Evolutionary conservation across 1,284 basidiomycete genomes (phyloP), one percentile per base, ranked within the genome.

Genomic region (Apiotrichum gracile): DNA sequence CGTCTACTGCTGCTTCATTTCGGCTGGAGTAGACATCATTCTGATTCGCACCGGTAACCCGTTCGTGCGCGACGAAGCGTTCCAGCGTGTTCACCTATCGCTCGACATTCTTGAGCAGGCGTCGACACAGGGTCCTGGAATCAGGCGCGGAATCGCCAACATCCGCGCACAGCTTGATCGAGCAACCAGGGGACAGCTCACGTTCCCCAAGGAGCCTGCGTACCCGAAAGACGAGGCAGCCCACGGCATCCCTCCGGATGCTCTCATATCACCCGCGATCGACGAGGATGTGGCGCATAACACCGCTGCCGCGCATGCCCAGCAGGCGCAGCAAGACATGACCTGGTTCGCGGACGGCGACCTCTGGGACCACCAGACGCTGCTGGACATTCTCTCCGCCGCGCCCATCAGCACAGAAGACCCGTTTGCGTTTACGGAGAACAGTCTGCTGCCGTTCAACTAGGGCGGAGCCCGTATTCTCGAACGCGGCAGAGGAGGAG

Each of bases 41-140:
- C 41, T 63, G 24, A 51, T 63, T 19, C 59, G 61, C 14, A 55
- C 58, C 1, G 61, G 57, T n/a, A 55, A 59, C 51, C 52, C 51
- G 17, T 42, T 51, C 1, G 54, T 58, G 27, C 54, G 51, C 22
- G 52, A 58, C 22, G 57, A 58, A 24, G 57, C 57, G 9, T 43
- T 58, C 29, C 50, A 58, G 41, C 52, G 57, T 4, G 49, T 58
- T 4, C 49, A 54, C 34, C 40, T 55, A 17, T 58, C 52, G 27
- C 49, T 58, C 25, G 44, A 49, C 22, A 54, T 58, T 42, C 47
- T 58, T 14, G 57, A 58, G 41, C 52, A 58, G 39, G 52, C 57
- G 1, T 51, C 52, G 8, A 39, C 44, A 10, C 57, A 58, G 27
- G 57, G 57, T 1, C 57, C 57, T 4, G 52, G 56, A n/a, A 58